phyloP scores from a whole-genome alignment of 2,329 filamentous ascomycete genomes.

The Neonectria magnoliae region DNA sequence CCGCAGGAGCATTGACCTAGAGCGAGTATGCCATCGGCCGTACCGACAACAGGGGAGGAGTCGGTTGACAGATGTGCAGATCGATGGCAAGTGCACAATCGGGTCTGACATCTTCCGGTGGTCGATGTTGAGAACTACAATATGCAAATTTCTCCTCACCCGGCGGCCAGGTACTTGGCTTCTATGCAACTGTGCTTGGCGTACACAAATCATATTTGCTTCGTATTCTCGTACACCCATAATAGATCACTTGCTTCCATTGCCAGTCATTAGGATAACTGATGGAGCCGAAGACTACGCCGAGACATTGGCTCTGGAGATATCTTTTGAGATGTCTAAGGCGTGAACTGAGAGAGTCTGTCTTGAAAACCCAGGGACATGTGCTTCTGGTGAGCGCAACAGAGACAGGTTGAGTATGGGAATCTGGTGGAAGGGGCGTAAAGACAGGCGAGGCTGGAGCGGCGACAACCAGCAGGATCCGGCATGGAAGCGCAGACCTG shows the following conservation, averaged over 20 bases:
- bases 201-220: not conserved
- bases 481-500: not conserved
- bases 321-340: no score
- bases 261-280: not conserved
- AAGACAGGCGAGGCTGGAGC: not conserved
- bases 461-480: not conserved
- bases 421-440: no score
- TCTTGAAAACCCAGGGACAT: no score
- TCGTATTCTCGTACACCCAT: not conserved
- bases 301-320: not conserved
- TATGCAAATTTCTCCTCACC: conserved; percentile 1
- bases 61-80: conserved; percentile 14
- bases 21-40: not conserved
- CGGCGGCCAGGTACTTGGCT: conserved; percentile 4
- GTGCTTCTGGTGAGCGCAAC: no score
- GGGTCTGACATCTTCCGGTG: not conserved
- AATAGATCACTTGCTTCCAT: not conserved
- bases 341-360: no score
- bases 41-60: not conserved
- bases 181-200: not conserved
- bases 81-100: conserved; percentile 10
- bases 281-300: no score
- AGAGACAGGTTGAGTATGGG: not conserved
- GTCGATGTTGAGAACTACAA: conserved; percentile 2
- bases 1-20: not conserved